Evolutionary conservation across 2,329 filamentous ascomycete species (phyloP).

Genomic region (Colletotrichum sp.): DNA sequence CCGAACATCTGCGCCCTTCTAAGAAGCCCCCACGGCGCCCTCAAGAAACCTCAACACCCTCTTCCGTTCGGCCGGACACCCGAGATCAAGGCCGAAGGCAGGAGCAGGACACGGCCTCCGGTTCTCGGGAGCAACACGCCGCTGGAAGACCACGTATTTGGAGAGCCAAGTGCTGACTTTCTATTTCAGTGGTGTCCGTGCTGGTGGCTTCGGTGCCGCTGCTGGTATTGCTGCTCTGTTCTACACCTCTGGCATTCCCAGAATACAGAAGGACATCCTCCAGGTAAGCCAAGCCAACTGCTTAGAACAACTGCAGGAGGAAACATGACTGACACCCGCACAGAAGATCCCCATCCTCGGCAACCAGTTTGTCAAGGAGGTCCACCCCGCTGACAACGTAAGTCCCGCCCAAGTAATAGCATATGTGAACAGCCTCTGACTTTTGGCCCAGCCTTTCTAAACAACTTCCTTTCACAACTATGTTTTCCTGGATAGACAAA

Average conservation of each 20-base stretch:
- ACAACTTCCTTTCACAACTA: neutral
- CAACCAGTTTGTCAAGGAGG: conserved; percentile 55
- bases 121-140: neutral
- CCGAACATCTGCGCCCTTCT: neutral
- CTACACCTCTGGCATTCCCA: conserved; percentile 67
- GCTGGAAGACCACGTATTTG: neutral
- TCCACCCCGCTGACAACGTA: conserved; percentile 68
- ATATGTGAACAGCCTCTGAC: neutral
- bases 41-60: neutral
- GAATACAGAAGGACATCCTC: conserved; percentile 64
- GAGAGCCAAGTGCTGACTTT: neutral
- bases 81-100: neutral
- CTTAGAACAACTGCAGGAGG: conserved; percentile 13
- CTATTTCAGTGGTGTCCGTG: conserved; percentile 50
- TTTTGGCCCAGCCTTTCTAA: conserved; percentile 43
- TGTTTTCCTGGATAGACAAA: neutral
- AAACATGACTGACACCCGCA: conserved; percentile 16
- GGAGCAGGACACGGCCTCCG: neutral
- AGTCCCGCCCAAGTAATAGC: conserved; percentile 32
- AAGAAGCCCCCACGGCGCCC: too few species aligned
- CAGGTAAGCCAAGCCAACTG: conserved; percentile 43
- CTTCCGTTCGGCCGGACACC: neutral
- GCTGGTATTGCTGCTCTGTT: conserved; percentile 63
- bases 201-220: conserved; percentile 61
- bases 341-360: conserved; percentile 63